Percentiles rank a stretch among this genome's conserved stretches.
Conservation (phyloP, 331 rosid genomes). For the Malus hybrid region DNA sequence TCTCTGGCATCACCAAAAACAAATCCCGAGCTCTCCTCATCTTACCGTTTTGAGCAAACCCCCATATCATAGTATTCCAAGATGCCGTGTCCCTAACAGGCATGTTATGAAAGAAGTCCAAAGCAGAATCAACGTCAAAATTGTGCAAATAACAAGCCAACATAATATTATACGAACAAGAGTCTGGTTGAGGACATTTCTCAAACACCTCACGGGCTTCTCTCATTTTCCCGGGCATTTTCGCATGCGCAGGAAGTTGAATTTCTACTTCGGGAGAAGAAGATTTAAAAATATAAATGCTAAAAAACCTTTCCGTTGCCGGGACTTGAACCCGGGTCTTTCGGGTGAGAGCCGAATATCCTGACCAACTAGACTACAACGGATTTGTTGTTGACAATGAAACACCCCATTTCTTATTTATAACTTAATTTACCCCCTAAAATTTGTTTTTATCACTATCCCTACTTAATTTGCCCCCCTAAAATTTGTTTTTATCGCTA, state of each 20-base stretch:
- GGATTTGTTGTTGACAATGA: too few species aligned
- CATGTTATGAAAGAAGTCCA: slow-evolving; percentile 44
- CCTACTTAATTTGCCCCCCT: too few species aligned
- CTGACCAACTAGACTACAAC: slow-evolving; percentile 17
- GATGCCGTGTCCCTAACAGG: slow-evolving; percentile 52
- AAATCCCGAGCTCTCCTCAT: slow-evolving; percentile 36
- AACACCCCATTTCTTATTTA: too few species aligned
- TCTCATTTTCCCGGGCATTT: slow-evolving; percentile 32
- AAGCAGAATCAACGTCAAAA: slow-evolving; percentile 35
- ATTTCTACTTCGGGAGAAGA: neutral
- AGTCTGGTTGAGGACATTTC: slow-evolving; percentile 67
- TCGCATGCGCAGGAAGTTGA: neutral
- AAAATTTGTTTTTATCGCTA: too few species aligned
- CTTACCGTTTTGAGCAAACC: slow-evolving; percentile 43
- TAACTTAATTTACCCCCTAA: too few species aligned
- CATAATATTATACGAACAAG: slow-evolving; percentile 56
- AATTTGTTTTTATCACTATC: too few species aligned
- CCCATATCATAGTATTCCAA: slow-evolving; percentile 76
- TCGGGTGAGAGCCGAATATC: slow-evolving; percentile 2
- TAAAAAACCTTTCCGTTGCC: slow-evolving; percentile 3
- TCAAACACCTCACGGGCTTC: slow-evolving; percentile 49
- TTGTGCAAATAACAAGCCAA: slow-evolving; percentile 39
- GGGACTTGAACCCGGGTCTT: slow-evolving; percentile 22
- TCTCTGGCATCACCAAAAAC: slow-evolving; percentile 54
- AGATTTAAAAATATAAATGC: neutral